Evolutionary conservation across 768 basidiomycete genomes (phyloP).

Genomic region (Calocybe cyanea): DNA sequence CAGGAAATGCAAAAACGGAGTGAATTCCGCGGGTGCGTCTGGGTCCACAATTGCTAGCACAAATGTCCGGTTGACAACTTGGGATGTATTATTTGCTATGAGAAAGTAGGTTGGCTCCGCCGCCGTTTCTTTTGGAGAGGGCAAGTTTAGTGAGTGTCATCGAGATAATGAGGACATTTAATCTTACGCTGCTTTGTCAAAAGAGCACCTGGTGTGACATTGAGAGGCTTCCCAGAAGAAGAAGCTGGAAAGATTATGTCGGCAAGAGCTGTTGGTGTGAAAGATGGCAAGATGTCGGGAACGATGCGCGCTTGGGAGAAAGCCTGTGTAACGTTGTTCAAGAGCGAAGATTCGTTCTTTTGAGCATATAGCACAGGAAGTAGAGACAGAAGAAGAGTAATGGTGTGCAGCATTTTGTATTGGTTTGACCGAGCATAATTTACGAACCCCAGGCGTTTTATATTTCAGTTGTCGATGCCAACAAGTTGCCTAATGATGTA

Average conservation of each 20-base stretch:
- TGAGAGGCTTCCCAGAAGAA: constrained; percentile 20
- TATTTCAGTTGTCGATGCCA: too few species aligned
- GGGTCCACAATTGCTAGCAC: constrained; percentile 40
- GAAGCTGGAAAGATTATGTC: constrained; percentile 36
- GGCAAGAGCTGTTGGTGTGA: constrained; percentile 31
- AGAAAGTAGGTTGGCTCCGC: constrained; percentile 29
- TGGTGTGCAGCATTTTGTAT: constrained; percentile 3
- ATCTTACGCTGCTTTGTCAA: constrained; percentile 34
- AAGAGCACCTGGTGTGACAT: constrained; percentile 32
- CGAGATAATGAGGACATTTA: neutral
- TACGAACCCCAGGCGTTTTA: too few species aligned
- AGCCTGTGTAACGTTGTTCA: constrained; percentile 22
- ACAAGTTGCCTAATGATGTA: too few species aligned
- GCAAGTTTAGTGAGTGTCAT: neutral
- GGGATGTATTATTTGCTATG: constrained; percentile 20
- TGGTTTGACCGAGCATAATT: too few species aligned
- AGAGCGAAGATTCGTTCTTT: constrained; percentile 6
- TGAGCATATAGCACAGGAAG: constrained; percentile 15
- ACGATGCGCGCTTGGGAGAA: constrained; percentile 37
- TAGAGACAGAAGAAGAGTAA: constrained; percentile 8
- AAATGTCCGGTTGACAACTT: constrained; percentile 24
- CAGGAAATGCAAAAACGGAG: constrained; percentile 39
- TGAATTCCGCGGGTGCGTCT: constrained; percentile 34
- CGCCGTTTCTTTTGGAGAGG: constrained; percentile 25
- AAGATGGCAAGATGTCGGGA: constrained; percentile 34